Conservation (phyloP, 2,329 filamentous ascomycete genomes). For the Aureobasidium sp. region DNA sequence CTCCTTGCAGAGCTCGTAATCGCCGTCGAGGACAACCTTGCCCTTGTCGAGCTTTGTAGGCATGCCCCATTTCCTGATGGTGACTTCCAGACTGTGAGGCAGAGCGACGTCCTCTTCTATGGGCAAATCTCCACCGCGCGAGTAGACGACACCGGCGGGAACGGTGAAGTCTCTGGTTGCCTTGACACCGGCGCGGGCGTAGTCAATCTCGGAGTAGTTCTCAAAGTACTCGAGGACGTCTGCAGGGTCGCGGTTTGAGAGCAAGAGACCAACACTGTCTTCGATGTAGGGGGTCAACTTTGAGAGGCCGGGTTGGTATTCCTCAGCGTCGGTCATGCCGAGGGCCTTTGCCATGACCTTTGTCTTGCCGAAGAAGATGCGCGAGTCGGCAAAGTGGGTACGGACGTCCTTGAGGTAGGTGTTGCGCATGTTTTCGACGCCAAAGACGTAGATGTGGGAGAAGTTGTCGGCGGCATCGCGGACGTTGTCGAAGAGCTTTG, state of each 20-base stretch:
- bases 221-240: slow-evolving; percentile 66
- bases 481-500: slow-evolving; percentile 80
- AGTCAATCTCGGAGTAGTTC: slow-evolving; percentile 68
- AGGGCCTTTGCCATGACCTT: slow-evolving; percentile 98
- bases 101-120: slow-evolving; percentile 76
- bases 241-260: slow-evolving; percentile 67
- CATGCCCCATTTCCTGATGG: slow-evolving; percentile 79
- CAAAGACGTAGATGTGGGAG: slow-evolving; percentile 87
- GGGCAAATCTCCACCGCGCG: slow-evolving; percentile 67
- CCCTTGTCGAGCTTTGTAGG: slow-evolving; percentile 85
- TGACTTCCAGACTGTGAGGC: slow-evolving; percentile 82
- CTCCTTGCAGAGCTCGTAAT: slow-evolving; percentile 73
- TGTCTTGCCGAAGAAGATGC: slow-evolving; percentile 97
- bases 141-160: slow-evolving; percentile 74
- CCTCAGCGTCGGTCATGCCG: slow-evolving; percentile 61
- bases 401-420: slow-evolving; percentile 89
- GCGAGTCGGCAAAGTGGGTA: slow-evolving; percentile 72
- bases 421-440: slow-evolving; percentile 96
- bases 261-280: slow-evolving; percentile 82
- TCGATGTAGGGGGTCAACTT: slow-evolving; percentile 59
- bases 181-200: slow-evolving; percentile 74
- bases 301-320: slow-evolving; percentile 71
- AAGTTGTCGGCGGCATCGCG: slow-evolving; percentile 78
- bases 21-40: slow-evolving; percentile 67
- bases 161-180: slow-evolving; percentile 71